A percentile compares a stretch with the other conserved stretches of the same genome.
phyloP scores from a whole-genome alignment of 164 flowering plant genomes.

The grape (Vitis vinifera) region DNA sequence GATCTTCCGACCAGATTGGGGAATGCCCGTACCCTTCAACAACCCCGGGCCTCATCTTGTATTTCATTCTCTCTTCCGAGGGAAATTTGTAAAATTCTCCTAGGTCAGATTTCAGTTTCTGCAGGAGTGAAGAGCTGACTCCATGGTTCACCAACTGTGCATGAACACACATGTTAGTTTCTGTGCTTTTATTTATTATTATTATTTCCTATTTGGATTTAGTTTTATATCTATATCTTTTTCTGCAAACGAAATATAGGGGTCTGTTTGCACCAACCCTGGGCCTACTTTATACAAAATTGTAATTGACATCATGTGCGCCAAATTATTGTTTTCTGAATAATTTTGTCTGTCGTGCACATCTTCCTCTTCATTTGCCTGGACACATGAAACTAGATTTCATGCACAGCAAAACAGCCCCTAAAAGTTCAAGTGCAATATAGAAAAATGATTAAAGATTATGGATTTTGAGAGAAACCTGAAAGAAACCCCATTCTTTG shows the following conservation, averaged over 20 bases:
- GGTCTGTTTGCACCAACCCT: too few relatives aligned
- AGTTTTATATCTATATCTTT: too few relatives aligned
- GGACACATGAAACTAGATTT: too few relatives aligned
- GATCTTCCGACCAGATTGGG: slow-evolving; percentile 10
- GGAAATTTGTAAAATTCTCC: slow-evolving; percentile 37
- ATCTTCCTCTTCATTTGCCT: too few relatives aligned
- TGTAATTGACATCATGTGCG: too few relatives aligned
- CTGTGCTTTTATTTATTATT: neutral
- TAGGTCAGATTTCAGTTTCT: slow-evolving; percentile 30
- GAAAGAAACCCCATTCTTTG: slow-evolving; percentile 51
- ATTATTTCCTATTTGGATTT: neutral
- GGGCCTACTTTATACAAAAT: too few relatives aligned
- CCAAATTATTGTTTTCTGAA: too few relatives aligned
- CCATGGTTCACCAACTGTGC: slow-evolving; percentile 46
- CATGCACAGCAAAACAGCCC: too few relatives aligned
- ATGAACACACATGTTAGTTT: neutral
- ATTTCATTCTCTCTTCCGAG: slow-evolving; percentile 36
- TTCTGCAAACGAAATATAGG: too few relatives aligned
- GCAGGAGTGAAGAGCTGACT: slow-evolving; percentile 24
- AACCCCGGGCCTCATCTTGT: slow-evolving; percentile 20
- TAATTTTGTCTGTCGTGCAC: too few relatives aligned
- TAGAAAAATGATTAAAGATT: neutral
- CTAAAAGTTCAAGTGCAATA: too few relatives aligned
- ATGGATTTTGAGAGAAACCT: slow-evolving; percentile 20
- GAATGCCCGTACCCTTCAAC: slow-evolving; percentile 45